Evolutionary conservation across 768 basidiomycete genomes (phyloP).

Genomic region (Mycena rosella): DNA sequence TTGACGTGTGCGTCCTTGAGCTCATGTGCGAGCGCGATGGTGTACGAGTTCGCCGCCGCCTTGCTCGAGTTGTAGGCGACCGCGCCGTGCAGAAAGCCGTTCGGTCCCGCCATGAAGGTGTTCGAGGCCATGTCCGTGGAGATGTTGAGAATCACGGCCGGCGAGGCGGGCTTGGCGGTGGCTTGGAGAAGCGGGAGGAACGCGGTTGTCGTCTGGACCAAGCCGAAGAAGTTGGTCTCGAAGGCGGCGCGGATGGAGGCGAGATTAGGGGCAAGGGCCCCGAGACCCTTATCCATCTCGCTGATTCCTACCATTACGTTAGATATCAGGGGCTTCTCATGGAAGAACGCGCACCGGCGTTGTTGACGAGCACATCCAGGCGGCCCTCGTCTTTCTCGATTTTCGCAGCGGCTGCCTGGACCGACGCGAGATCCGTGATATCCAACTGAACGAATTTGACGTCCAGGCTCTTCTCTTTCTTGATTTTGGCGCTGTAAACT

Average conservation of each 20-base stretch:
- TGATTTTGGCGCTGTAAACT: slow-evolving; percentile 46
- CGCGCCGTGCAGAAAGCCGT: slow-evolving; percentile 45
- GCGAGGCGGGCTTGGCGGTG: slow-evolving; percentile 31
- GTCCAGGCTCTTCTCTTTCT: slow-evolving; percentile 43
- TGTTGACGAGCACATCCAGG: slow-evolving; percentile 62
- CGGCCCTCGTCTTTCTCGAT: slow-evolving; percentile 56
- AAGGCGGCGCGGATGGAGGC: slow-evolving; percentile 50
- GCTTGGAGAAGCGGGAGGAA: slow-evolving; percentile 57
- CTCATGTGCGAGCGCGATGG: slow-evolving; percentile 73
- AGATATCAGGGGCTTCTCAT: neutral
- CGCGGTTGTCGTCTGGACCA: slow-evolving; percentile 57
- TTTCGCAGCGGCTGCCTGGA: slow-evolving; percentile 49
- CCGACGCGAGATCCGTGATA: slow-evolving; percentile 50
- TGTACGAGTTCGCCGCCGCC: slow-evolving; percentile 74
- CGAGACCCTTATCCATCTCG: neutral
- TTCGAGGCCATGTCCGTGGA: slow-evolving; percentile 62
- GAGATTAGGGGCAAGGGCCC: slow-evolving; percentile 43
- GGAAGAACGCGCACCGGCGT: slow-evolving; percentile 48
- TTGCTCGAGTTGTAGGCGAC: slow-evolving; percentile 78
- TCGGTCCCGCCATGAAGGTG: slow-evolving; percentile 47
- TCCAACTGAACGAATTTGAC: slow-evolving; percentile 55
- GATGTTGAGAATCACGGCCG: slow-evolving; percentile 58
- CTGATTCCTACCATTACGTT: neutral
- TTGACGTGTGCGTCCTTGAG: slow-evolving; percentile 65
- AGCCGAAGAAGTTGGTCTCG: slow-evolving; percentile 59